Evolutionary conservation across 1,139 yeast genomes (phyloP).

Genomic region (Hyphopichia burtonii): DNA sequence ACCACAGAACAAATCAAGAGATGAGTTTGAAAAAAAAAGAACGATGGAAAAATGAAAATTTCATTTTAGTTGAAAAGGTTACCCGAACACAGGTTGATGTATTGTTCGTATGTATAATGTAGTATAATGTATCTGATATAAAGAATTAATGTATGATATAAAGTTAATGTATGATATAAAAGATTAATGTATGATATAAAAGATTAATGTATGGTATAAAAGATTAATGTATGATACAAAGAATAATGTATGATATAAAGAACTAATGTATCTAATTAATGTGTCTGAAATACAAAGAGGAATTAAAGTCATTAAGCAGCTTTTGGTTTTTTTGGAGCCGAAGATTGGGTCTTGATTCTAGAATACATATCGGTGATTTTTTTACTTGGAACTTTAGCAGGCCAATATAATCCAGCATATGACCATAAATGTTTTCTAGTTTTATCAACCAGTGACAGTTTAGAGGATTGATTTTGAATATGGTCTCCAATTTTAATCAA

Average conservation of each 20-base stretch:
- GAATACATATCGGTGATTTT: slow-evolving; percentile 85
- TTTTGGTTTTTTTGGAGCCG: slow-evolving; percentile 1
- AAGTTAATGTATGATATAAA: too few species aligned
- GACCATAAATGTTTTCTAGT: slow-evolving; percentile 80
- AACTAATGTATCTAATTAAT: too few species aligned
- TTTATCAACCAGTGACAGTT: slow-evolving; percentile 22
- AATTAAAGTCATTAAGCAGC: background rate
- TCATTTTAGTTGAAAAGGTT: too few species aligned
- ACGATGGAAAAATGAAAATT: background rate
- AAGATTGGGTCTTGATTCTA: slow-evolving; percentile 42
- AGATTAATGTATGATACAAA: too few species aligned
- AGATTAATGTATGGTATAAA: too few species aligned
- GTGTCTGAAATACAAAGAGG: too few species aligned
- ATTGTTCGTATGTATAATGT: too few species aligned
- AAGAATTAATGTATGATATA: too few species aligned
- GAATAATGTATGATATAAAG: too few species aligned
- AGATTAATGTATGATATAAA: too few species aligned
- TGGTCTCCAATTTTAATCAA: slow-evolving; percentile 78
- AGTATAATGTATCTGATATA: too few species aligned
- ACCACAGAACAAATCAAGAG: background rate
- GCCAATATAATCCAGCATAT: slow-evolving; percentile 91
- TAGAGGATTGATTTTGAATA: slow-evolving; percentile 30
- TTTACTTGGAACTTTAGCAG: slow-evolving; percentile 78
- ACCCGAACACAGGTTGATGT: too few species aligned
- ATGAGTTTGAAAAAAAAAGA: background rate